Evolutionary conservation across 306 rosid species (phyloP), one percentile per base, ranked within the genome.

Genomic region (Lotus japonicus): DNA sequence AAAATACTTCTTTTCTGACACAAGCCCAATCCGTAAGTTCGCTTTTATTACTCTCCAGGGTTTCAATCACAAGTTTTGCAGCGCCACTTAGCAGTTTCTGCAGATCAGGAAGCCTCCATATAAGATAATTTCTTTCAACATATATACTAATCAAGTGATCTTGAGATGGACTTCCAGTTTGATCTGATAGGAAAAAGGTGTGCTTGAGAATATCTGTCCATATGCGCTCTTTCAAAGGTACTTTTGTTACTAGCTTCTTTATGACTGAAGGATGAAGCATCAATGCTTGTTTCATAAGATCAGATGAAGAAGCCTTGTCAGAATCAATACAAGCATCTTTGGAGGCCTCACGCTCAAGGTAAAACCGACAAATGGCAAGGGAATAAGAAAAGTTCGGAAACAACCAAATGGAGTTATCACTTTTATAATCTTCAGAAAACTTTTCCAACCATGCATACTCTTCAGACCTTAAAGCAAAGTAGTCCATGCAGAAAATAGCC

Each of bases 251-350:
- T 70, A 90, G 77, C 78, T 89, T 90, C 80, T 82, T 86, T 41
- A 94, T 31, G 70, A 88, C 92, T 1, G 94, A 74, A 70, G 99
- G 97, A 71, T 90, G 97, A 79, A 94, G 97, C 96, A 94, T 84
- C 86, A 94, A 72, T 61, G 99, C 99, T 83, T 94, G 99, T 84
- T 87, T 88, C 95, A 90, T 87, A 70, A 88, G 97, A 63, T 94
- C 97, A 15, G 76, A 69, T 2, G 96, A 84, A 79, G 89, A 74
- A 51, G 95, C 69, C 83, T 79, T 88, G 38, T 79, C 42, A 76
- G 64, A 58, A 80, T 81, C 79, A 5, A 7, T 11, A 62, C 43
- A 38, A 67, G 65, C 51, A 75, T 67, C 79, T 50, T 81, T 74
- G 11, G 81, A 77, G 48, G 77, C 90, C 19, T 78, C 83, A 42